Evolutionary conservation across 192 early-diverging fungal species (phyloP), one percentile per base, ranked within the genome.

Genomic region (Umbelopsis isabellina): DNA sequence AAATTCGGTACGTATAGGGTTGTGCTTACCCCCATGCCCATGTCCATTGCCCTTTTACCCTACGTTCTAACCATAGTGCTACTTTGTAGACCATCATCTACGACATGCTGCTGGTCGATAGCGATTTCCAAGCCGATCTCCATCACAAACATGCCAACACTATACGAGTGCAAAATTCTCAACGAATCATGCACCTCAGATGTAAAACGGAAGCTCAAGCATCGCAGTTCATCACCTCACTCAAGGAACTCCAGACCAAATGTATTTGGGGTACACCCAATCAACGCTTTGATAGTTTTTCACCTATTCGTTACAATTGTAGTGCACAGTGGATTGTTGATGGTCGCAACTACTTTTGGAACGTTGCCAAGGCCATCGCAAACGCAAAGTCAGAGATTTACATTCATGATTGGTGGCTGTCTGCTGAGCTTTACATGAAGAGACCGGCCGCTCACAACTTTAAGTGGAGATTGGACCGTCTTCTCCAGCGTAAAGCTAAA

Each of bases 371-470:
- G 46, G 91, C 89, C 3, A 69, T 93, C 52, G 85, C 86, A 22
- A 87, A 88, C 75, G 90, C 91, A 18, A 90, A 83, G 15, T 85
- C 90, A 50, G 82, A 83, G 15, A 89, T 91, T 48, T 90, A 88
- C 72, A 89, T 91, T 65, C 79, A 82, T 61, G 92, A 93, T 75
- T 94, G 93, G 93, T 94, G 90, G 87, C 44, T 87, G 82, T 86
- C 86, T 46, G 86, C 88, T 33, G 90, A 91, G 58, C 74, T 93
- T 67, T 91, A 89, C 65, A 74, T 94, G 66, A 85, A 87, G 2
- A 75, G 92, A 27, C 91, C 90, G 20, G 83, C 87, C 27, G 74
- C 81, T 23, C 80, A 91, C 11, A 85, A 90, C 50, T 79, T 86
- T 47, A 82, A 90, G 68, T 92, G 87, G 77, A 80, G 91, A 8